Percentiles rank a stretch among this genome's conserved stretches.
Conservation (phyloP, 2,329 filamentous ascomycete species). For the Ophiostoma triangulosporum region DNA sequence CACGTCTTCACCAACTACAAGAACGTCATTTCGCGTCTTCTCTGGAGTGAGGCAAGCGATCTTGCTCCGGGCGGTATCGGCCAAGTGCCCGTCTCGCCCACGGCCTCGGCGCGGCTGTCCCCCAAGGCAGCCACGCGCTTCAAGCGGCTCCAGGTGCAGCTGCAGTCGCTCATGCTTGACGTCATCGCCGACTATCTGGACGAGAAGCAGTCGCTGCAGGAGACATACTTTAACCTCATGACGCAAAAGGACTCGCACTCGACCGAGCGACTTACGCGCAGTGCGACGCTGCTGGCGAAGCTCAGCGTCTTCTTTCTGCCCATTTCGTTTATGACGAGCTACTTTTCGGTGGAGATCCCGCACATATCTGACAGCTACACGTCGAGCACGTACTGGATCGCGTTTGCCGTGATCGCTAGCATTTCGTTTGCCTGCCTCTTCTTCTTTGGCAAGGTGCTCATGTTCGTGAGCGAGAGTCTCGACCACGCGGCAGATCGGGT, state of each 20-base stretch:
- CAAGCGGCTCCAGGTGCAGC: constrained; percentile 42
- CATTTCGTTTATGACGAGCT: constrained; percentile 60
- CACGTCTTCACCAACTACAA: constrained; percentile 48
- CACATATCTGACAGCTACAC: constrained; percentile 45
- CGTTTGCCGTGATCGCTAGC: constrained; percentile 49
- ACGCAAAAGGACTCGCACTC: constrained; percentile 61
- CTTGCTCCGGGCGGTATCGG: not conserved
- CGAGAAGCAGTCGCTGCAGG: constrained; percentile 57
- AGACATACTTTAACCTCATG: constrained; percentile 68
- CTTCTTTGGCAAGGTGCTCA: constrained; percentile 34
- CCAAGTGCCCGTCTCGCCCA: not conserved
- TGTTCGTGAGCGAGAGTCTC: constrained; percentile 31
- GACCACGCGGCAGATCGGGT: constrained; percentile 19
- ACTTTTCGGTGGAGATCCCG: constrained; percentile 55
- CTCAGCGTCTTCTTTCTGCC: constrained; percentile 64
- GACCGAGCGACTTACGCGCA: constrained; percentile 57
- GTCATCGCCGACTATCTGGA: constrained; percentile 50
- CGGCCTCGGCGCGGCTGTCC: constrained; percentile 21
- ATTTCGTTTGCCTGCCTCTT: constrained; percentile 45
- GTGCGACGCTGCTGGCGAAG: constrained; percentile 60
- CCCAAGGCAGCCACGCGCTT: constrained; percentile 42
- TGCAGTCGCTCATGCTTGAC: constrained; percentile 46
- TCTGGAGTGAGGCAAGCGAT: constrained; percentile 24
- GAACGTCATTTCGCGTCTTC: constrained; percentile 45
- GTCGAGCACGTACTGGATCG: constrained; percentile 50